Conservation (phyloP, 805 yeast genomes). For the Nakazawaea populi region DNA sequence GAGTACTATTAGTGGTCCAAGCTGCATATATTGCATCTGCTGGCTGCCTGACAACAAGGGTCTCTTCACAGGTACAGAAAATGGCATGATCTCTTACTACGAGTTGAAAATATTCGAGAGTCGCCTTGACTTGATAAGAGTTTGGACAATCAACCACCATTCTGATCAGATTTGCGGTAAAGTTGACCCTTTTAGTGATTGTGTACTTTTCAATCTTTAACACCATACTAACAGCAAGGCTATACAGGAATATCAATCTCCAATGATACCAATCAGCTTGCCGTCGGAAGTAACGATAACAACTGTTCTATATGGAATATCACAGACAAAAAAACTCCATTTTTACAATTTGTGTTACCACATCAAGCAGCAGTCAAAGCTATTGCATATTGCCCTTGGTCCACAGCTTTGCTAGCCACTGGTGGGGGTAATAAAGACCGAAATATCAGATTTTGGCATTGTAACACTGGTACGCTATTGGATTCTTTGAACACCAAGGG, state of each 20-base stretch:
- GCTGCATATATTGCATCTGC: conserved; percentile 48
- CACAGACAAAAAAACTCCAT: conserved; percentile 32
- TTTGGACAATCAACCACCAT: conserved; percentile 35
- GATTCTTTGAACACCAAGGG: conserved; percentile 51
- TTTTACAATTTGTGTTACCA: conserved; percentile 39
- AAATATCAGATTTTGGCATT: conserved; percentile 82
- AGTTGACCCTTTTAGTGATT: neutral
- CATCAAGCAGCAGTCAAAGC: conserved; percentile 92
- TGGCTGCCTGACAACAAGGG: conserved; percentile 46
- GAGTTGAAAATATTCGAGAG: conserved; percentile 18
- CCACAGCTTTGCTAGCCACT: conserved; percentile 70
- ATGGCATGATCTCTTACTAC: conserved; percentile 49
- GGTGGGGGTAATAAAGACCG: conserved; percentile 89
- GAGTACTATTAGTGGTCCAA: conserved; percentile 14
- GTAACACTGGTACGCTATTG: conserved; percentile 68
- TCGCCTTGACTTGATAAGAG: conserved; percentile 11
- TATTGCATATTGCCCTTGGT: conserved; percentile 88
- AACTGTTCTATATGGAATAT: conserved; percentile 75
- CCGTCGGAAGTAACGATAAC: conserved; percentile 85
- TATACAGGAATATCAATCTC: conserved; percentile 54
- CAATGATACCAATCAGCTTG: conserved; percentile 46
- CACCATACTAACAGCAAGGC: conserved; percentile 16
- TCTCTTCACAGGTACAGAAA: conserved; percentile 62
- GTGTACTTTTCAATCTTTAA: neutral
- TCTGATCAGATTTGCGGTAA: conserved; percentile 58